Percentiles rank a stretch among this genome's conserved stretches.
Conservation (phyloP, 179 eudicot genomes). For the Actinidia chinensis region DNA sequence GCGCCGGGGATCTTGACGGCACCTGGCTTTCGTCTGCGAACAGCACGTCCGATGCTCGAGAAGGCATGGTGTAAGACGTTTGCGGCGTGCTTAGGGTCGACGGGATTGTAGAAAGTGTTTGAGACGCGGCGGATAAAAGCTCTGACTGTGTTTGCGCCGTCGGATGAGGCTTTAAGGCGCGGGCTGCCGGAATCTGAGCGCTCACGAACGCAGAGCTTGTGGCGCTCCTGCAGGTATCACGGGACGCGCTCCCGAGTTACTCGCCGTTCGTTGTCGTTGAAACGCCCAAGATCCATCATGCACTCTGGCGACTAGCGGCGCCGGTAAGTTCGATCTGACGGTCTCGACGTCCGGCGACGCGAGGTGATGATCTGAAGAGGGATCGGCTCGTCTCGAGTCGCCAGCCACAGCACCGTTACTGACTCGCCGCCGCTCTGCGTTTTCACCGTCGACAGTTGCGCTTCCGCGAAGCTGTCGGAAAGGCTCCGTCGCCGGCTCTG, state of each 20-base stretch:
- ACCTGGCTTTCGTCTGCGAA: constrained; percentile 45
- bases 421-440: constrained; percentile 70
- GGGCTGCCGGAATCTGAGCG: constrained; percentile 52
- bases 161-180: constrained; percentile 71
- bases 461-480: constrained; percentile 61
- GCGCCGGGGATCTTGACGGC: constrained; percentile 50
- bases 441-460: constrained; percentile 62
- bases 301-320: constrained; percentile 63
- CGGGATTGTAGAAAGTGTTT: constrained; percentile 54
- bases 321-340: constrained; percentile 53
- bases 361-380: constrained; percentile 62
- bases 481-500: constrained; percentile 25
- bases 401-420: constrained; percentile 45
- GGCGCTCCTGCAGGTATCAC: constrained; percentile 60
- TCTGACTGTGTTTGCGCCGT: constrained; percentile 78
- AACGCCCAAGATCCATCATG: constrained; percentile 36
- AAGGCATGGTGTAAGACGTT: constrained; percentile 81
- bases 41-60: constrained; percentile 45
- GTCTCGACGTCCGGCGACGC: constrained; percentile 61
- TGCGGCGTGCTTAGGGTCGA: constrained; percentile 31
- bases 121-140: constrained; percentile 45
- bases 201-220: constrained; percentile 59
- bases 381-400: constrained; percentile 54
- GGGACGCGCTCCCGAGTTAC: constrained; percentile 59
- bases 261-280: constrained; percentile 63